Evolutionary conservation across 129 eudicot species (phyloP), one percentile per base, ranked within the genome.

Genomic region (Dittrichia graveolens): DNA sequence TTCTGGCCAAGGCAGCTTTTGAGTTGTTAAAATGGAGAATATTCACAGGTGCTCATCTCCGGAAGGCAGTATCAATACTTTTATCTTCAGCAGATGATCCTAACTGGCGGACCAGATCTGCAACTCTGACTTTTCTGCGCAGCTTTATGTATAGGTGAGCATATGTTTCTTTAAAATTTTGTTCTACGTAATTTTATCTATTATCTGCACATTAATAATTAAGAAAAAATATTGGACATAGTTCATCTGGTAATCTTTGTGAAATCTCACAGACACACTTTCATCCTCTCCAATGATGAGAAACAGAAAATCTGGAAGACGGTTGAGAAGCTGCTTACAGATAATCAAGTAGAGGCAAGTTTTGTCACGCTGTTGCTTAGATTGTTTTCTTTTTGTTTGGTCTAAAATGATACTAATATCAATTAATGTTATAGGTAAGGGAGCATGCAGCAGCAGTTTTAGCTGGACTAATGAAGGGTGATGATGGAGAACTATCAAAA

Each of bases 391-490:
- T 44, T 12, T 10, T 12, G 2, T 53, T 24, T 15, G 31, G 31
- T 24, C 2, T 24, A 24, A 24, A 24, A 24, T 24, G 31, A 24
- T 24, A 24, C 31, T 24, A 24, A 24, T 2, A 24, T 24, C 31
- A 24, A 24, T 24, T 24, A 24, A 24, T 24, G 73, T 38, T 61
- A 65, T 84, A 95, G 99, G 99, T 95, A 72, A 88, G 99, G 78
- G 99, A 95, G 79, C 99, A 95, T 69, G 99, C 99, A 38, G 99
- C 99, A 53, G 99, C 97, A 66, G 97, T 95, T 80, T 86, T 95
- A 72, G 99, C 99, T 41, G 96, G 99, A 74, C 76, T 95, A 65
- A 95, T 95, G 97, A 95, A 95, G 83, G 89, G 99, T 8, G 97
- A 87, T 34, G 96, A 88, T 79, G 91, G 85, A 41, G 82, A 81